Evolutionary conservation across 345 rosid species (phyloP).

Genomic region (Citrus inodora): DNA sequence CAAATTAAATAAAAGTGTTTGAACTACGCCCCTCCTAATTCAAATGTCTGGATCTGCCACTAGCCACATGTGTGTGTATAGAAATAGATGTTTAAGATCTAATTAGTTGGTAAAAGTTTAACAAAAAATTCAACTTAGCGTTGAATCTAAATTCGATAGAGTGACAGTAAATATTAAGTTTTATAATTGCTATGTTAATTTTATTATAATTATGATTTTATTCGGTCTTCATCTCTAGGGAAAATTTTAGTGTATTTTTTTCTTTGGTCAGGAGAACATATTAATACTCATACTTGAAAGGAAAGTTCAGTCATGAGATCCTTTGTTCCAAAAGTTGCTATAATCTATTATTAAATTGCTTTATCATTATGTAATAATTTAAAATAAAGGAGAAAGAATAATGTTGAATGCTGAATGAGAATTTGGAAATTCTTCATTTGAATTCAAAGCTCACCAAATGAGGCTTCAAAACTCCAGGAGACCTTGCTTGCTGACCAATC

Average conservation of each 20-base stretch:
- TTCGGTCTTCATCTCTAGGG: no score
- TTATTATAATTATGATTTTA: no score
- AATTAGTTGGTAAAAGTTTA: no score
- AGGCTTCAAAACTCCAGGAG: background rate
- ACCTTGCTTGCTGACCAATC: background rate
- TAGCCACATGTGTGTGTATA: no score
- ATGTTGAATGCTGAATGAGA: background rate
- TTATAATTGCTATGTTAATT: no score
- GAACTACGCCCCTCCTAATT: no score
- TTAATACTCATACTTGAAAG: background rate
- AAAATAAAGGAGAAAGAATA: background rate
- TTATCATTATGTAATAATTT: background rate
- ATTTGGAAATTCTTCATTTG: background rate
- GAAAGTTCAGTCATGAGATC: slow-evolving; percentile 1
- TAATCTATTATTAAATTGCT: background rate
- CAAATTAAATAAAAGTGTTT: no score
- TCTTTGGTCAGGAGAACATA: background rate
- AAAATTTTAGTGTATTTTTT: background rate
- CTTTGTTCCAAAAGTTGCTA: background rate
- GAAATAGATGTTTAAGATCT: no score
- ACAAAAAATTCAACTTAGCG: no score
- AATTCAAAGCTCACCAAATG: slow-evolving; percentile 9
- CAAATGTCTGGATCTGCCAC: no score
- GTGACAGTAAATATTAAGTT: no score
- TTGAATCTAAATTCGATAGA: no score